Evolutionary conservation across 1,284 basidiomycete genomes (phyloP), one percentile per base, ranked within the genome.

Genomic region (Neolentinus lepideus): DNA sequence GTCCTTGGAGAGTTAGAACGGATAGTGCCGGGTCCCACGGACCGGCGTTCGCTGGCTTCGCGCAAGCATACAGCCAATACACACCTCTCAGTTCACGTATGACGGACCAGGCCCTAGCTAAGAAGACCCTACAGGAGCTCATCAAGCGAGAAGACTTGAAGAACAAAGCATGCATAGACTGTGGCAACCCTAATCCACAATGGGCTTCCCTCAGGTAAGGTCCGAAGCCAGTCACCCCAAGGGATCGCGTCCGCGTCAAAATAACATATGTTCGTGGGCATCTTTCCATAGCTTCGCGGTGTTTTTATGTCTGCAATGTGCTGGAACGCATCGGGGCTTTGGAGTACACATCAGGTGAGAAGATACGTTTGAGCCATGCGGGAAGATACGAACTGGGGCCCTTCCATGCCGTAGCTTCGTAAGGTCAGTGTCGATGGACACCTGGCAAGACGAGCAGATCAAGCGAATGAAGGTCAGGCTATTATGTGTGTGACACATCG

Each of bases 401-500:
- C 29, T 54, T 47, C 24, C 24, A n/a, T 54, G 31, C 6, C 9
- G 9, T 22, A 54, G 91, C 66, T 95, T 95, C 72, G 91, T 96
- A 54, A 81, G 93, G 65, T 94, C 90, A 51, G 84, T 93, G 63
- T 94, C 93, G 56, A 97, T 97, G 94, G 94, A 96, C 72, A 89
- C 92, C 64, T 97, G 94, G 94, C 89, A 92, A 57, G 83, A 87
- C 38, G 91, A 94, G 54, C 94, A 98, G 70, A 76, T 96, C 62
- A 85, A 76, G 65, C 85, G 93, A 61, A 96, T 98, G 92, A 85
- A 90, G 82, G 90, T 92, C 47, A 53, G 76, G 60, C 8, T 54
- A 51, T 60, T 56, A 55, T 54, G 53, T 35, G 53, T 51, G 52
- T 52, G 53, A 45, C 54, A 51, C 51, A 24, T 36, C 55, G 45